These are phyloP conservation scores for Pythium coloratum DNA, from an alignment of 352 stramenopile species.

Conservation along the genomic window DNA sequence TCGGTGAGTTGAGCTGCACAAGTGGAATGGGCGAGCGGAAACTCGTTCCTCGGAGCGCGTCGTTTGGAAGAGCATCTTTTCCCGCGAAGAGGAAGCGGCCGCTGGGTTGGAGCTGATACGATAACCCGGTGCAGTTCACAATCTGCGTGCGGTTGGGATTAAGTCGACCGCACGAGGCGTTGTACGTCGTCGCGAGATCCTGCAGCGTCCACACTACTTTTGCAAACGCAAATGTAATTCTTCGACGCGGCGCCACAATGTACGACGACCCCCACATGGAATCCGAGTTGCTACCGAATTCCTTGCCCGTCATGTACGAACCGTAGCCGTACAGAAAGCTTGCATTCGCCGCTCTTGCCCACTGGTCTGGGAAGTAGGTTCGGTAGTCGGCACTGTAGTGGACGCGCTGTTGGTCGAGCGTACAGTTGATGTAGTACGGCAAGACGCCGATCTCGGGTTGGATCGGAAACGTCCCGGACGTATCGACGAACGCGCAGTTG, in stretches of 20 bases:
- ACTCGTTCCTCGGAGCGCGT: neutral
- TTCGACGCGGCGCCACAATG: too few relatives aligned
- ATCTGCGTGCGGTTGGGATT: neutral
- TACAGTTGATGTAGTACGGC: slow-evolving; percentile 44
- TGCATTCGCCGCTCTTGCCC: slow-evolving; percentile 27
- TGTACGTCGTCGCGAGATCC: slow-evolving; percentile 32
- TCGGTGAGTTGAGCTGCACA: slow-evolving; percentile 41
- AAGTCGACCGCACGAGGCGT: slow-evolving; percentile 31
- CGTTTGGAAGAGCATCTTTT: slow-evolving; percentile 25
- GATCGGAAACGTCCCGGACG: slow-evolving; percentile 30
- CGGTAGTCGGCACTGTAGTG: slow-evolving; percentile 45
- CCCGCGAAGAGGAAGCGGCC: slow-evolving; percentile 46
- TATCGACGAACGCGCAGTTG: slow-evolving; percentile 44
- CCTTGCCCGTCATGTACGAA: slow-evolving; percentile 45
- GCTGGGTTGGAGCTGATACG: slow-evolving; percentile 41
- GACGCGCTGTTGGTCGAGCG: slow-evolving; percentile 27
- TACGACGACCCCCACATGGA: slow-evolving; percentile 14
- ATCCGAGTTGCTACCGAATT: slow-evolving; percentile 25
- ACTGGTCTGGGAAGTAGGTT: slow-evolving; percentile 37
- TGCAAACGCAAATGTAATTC: slow-evolving; percentile 30
- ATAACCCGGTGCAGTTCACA: slow-evolving; percentile 35
- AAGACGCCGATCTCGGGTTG: slow-evolving; percentile 42
- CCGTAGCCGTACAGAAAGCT: slow-evolving; percentile 43
- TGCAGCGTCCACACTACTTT: slow-evolving; percentile 37
- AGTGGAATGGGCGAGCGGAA: slow-evolving; percentile 45